A percentile compares a stretch with the other conserved stretches of the same genome.
phyloP scores from a whole-genome alignment of 225 moss, liverwort and hornwort species.

The Asterella californica region DNA sequence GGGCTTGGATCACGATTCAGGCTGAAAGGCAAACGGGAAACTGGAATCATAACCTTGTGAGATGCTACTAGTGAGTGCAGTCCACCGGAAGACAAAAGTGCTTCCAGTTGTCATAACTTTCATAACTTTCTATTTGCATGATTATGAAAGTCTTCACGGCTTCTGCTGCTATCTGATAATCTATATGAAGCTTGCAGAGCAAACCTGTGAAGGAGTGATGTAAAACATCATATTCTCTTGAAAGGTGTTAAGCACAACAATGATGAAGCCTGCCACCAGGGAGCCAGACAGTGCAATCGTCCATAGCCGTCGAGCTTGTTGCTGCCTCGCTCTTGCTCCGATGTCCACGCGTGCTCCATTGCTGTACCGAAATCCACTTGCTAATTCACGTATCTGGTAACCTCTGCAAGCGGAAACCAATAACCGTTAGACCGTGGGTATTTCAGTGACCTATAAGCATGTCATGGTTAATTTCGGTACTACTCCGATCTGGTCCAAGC shows the following conservation, averaged over 20 bases:
- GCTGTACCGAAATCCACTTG: conserved; percentile 26
- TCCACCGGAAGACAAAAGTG: no score
- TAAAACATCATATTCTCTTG: conserved; percentile 98
- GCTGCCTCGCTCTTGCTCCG: conserved; percentile 83
- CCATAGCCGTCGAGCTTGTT: conserved; percentile 85
- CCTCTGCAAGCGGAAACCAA: conserved; percentile 6
- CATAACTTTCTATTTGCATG: no score
- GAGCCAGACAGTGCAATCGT: conserved; percentile 73
- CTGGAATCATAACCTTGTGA: no score
- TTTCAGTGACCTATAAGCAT: background rate
- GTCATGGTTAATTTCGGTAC: background rate
- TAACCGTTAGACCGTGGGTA: background rate
- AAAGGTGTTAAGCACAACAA: conserved; percentile 81
- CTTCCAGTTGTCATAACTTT: no score
- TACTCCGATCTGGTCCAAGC: background rate
- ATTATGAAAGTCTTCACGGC: background rate
- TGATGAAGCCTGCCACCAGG: conserved; percentile 78
- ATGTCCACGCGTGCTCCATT: conserved; percentile 51
- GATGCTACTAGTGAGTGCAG: no score
- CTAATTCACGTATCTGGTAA: conserved; percentile 32
- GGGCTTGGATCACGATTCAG: background rate
- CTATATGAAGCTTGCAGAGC: background rate
- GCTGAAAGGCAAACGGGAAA: no score
- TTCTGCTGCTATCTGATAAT: background rate
- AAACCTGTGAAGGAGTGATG: conserved; percentile 87